Conservation (phyloP, 768 basidiomycete species). For the Boletus reticuloceps region DNA sequence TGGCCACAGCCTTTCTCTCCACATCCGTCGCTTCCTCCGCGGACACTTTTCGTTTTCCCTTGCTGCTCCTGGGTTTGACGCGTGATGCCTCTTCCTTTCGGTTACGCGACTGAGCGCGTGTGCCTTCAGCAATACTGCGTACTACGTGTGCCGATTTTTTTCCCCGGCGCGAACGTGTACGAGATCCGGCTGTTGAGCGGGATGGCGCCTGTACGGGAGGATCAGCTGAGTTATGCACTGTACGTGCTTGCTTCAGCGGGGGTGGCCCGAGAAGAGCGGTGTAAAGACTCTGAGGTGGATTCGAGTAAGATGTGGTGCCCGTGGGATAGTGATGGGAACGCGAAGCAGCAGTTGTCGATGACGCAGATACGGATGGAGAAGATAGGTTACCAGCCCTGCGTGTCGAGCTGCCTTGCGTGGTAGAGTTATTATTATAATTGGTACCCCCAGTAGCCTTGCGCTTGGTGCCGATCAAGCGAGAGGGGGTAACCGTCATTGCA, state of each 20-base stretch:
- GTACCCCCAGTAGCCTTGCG: conserved; percentile 44
- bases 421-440: conserved; percentile 52
- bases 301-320: conserved; percentile 33
- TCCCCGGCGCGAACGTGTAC: conserved; percentile 19
- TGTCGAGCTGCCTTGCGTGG: conserved; percentile 42
- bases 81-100: conserved; percentile 39
- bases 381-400: conserved; percentile 48
- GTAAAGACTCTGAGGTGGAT: conserved; percentile 61
- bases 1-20: conserved; percentile 82
- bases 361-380: conserved; percentile 28
- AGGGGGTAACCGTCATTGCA: conserved; percentile 41
- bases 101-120: conserved; percentile 44
- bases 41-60: conserved; percentile 48
- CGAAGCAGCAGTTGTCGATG: conserved; percentile 31
- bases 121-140: conserved; percentile 46
- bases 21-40: conserved; percentile 42
- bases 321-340: conserved; percentile 45
- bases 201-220: conserved; percentile 57
- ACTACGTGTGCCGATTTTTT: conserved; percentile 15
- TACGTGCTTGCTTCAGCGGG: conserved; percentile 72
- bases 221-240: conserved; percentile 72
- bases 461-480: conserved; percentile 58
- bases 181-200: conserved; percentile 35
- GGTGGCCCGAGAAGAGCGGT: conserved; percentile 74
- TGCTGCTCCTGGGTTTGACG: conserved; percentile 40